These are phyloP conservation scores for Samsoniella hepiali DNA, from an alignment of 2,329 filamentous ascomycete genomes.

Conservation along the genomic window DNA sequence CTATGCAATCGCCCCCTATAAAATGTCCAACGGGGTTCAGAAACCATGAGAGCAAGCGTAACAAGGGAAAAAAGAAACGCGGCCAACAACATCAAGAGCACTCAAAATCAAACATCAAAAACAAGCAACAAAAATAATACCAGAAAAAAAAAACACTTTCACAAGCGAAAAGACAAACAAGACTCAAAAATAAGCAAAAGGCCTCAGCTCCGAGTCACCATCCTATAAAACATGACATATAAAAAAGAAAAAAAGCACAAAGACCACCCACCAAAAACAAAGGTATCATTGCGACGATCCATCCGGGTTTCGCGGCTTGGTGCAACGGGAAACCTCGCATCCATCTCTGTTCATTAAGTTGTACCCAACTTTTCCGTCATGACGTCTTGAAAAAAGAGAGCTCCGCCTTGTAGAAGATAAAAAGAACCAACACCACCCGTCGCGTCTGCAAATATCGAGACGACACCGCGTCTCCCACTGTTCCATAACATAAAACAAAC, in stretches of 20 bases:
- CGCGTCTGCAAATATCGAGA: constrained; percentile 7
- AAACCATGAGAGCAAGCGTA: too few species aligned
- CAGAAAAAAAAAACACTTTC: too few species aligned
- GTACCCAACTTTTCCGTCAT: background rate
- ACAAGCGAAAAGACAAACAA: background rate
- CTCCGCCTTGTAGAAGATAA: constrained; percentile 9
- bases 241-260: background rate
- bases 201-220: constrained; percentile 6
- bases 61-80: too few species aligned
- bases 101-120: too few species aligned
- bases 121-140: too few species aligned
- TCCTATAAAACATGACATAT: background rate
- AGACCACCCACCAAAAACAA: constrained; percentile 11
- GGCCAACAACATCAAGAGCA: too few species aligned
- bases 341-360: constrained; percentile 1
- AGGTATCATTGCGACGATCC: constrained; percentile 14
- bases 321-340: background rate
- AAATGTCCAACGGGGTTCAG: background rate
- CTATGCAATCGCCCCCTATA: constrained; percentile 4
- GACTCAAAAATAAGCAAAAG: background rate
- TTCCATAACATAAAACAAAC: background rate
- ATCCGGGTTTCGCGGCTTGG: constrained; percentile 10
- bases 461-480: constrained; percentile 13
- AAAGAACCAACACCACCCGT: background rate
- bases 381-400: background rate